phyloP scores from a whole-genome alignment of 306 rosid genomes.

The Neltuma alba region DNA sequence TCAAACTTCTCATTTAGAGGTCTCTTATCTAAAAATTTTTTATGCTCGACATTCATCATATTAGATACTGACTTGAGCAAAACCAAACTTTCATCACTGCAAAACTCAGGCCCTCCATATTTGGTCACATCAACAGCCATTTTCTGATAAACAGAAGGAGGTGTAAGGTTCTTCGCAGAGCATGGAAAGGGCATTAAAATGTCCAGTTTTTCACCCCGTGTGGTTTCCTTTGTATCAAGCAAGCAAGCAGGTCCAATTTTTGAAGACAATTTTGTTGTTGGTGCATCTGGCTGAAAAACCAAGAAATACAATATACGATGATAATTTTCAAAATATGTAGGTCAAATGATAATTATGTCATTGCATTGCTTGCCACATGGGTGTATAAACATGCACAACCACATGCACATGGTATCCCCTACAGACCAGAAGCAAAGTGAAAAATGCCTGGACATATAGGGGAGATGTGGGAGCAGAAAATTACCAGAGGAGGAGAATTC shows the following conservation, averaged over 20 bases:
- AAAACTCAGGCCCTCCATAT: conserved; percentile 55
- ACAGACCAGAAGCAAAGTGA: not conserved
- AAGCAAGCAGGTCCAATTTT: conserved; percentile 53
- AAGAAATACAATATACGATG: conserved; percentile 28
- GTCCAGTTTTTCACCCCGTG: conserved; percentile 49
- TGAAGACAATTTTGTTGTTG: conserved; percentile 48
- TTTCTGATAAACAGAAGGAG: conserved; percentile 48
- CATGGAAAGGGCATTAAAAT: conserved; percentile 50
- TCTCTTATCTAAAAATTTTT: conserved; percentile 46
- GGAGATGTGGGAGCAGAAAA: conserved; percentile 39
- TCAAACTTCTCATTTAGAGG: conserved; percentile 47
- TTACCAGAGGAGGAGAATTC: conserved; percentile 65
- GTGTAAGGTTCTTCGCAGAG: conserved; percentile 48
- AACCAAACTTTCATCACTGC: conserved; percentile 45
- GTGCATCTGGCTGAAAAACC: conserved; percentile 49
- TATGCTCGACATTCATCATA: conserved; percentile 47
- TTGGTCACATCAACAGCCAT: conserved; percentile 58
- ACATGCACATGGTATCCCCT: not conserved
- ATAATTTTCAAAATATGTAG: conserved; percentile 11
- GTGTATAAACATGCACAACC: conserved; percentile 2
- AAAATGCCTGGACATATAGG: not conserved
- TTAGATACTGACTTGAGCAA: conserved; percentile 51
- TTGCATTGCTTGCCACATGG: conserved; percentile 5
- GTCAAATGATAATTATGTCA: conserved; percentile 10
- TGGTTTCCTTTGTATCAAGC: conserved; percentile 46